Percentiles rank a stretch among this genome's conserved stretches.
phyloP scores from a whole-genome alignment of 2,329 filamentous ascomycete species.

The Fusarium sp. region DNA sequence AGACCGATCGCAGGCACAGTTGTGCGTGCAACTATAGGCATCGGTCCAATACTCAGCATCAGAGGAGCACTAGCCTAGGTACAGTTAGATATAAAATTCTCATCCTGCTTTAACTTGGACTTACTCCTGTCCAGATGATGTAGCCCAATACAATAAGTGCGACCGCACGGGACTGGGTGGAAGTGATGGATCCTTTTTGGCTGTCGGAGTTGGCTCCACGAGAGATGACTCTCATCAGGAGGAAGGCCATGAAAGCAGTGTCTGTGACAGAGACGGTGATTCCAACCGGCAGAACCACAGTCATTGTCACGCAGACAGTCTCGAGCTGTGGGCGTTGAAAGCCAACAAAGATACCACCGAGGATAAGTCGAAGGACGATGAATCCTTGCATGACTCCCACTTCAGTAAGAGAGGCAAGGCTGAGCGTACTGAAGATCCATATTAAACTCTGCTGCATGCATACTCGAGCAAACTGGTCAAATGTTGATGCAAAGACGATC shows the following conservation, averaged over 20 bases:
- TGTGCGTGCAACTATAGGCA: constrained; percentile 59
- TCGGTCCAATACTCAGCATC: constrained; percentile 59
- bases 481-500: constrained; percentile 62
- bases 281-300: constrained; percentile 57
- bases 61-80: constrained; percentile 62
- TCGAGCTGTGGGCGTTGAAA: constrained; percentile 64
- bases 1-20: constrained; percentile 64
- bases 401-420: constrained; percentile 51
- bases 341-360: constrained; percentile 66
- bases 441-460: constrained; percentile 65
- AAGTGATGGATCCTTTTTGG: constrained; percentile 43
- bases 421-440: constrained; percentile 59
- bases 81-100: constrained; percentile 8
- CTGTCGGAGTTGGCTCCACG: constrained; percentile 50
- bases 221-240: constrained; percentile 57
- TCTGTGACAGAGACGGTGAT: constrained; percentile 60
- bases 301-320: constrained; percentile 63
- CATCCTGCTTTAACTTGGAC: constrained; percentile 43
- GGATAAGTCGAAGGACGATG: constrained; percentile 60
- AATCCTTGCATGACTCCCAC: constrained; percentile 58
- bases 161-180: constrained; percentile 54
- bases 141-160: constrained; percentile 57
- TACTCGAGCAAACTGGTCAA: constrained; percentile 67
- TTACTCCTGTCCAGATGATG: constrained; percentile 65
- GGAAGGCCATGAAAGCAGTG: constrained; percentile 55